Conservation (phyloP, 768 basidiomycete genomes). For the Suillus alpinus region DNA sequence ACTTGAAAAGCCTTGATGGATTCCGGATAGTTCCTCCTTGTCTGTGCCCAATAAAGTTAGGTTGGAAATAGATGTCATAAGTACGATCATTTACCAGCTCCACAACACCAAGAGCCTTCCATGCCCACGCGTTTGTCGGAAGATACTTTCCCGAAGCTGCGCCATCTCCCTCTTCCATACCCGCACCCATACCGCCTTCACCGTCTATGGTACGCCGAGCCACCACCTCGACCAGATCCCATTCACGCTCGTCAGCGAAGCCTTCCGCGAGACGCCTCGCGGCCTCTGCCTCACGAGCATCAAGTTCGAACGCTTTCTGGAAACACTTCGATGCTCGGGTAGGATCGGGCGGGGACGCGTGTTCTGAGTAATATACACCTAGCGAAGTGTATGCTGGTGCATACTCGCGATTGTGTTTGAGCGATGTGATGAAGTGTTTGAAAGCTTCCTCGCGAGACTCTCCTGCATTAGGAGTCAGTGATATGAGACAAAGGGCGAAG, state of each 20-base stretch:
- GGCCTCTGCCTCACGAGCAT: constrained; percentile 83
- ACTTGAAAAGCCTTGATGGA: constrained; percentile 86
- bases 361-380: constrained; percentile 83
- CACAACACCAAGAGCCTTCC: constrained; percentile 93
- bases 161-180: constrained; percentile 42
- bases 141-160: constrained; percentile 48
- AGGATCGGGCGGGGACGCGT: constrained; percentile 69
- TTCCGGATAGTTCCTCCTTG: constrained; percentile 60
- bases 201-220: constrained; percentile 90
- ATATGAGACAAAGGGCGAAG: neutral
- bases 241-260: constrained; percentile 90
- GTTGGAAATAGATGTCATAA: constrained; percentile 10
- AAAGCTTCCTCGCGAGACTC: constrained; percentile 64
- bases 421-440: constrained; percentile 71
- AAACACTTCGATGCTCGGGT: constrained; percentile 91
- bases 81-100: constrained; percentile 62
- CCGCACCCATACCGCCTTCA: constrained; percentile 76
- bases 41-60: constrained; percentile 39
- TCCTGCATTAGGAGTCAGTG: constrained; percentile 31
- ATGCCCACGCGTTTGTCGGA: constrained; percentile 92
- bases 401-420: constrained; percentile 72
- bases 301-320: constrained; percentile 97
- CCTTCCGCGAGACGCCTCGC: constrained; percentile 81
- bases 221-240: constrained; percentile 95
- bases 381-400: constrained; percentile 94